phyloP scores from a whole-genome alignment of 805 yeast species.

The Cyberlindnera mycetangii region DNA sequence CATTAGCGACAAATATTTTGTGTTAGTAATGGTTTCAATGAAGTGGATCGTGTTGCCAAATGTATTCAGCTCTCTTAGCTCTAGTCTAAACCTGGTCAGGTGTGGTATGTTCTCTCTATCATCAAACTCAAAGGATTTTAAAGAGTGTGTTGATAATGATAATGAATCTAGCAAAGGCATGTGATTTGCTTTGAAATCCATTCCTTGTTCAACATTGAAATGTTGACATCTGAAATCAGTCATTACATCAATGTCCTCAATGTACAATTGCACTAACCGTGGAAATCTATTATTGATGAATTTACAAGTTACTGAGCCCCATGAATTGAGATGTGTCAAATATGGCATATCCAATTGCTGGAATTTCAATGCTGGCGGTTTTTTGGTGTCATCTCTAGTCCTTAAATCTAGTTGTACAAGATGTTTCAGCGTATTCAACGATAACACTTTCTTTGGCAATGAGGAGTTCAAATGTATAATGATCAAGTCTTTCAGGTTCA shows the following conservation, averaged over 20 bases:
- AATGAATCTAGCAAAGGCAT: slow-evolving; percentile 10
- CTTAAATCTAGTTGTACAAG: not conserved
- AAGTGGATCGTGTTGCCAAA: slow-evolving; percentile 7
- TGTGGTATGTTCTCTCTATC: not conserved
- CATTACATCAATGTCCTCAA: slow-evolving; percentile 1
- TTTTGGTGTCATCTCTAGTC: not conserved
- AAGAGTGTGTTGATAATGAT: not conserved
- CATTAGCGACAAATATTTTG: slow-evolving; percentile 8
- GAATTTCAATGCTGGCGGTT: not conserved
- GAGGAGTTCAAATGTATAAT: not conserved
- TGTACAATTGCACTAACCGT: not conserved
- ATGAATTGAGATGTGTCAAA: slow-evolving; percentile 1
- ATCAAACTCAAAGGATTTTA: not conserved
- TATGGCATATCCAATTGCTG: not conserved
- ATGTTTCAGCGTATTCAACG: not conserved
- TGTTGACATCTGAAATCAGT: not conserved
- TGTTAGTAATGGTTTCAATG: slow-evolving; percentile 1
- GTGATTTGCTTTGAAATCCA: slow-evolving; percentile 3
- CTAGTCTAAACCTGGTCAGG: slow-evolving; percentile 9
- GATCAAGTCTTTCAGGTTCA: not conserved
- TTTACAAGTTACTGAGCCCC: not conserved
- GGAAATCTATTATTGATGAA: slow-evolving; percentile 3
- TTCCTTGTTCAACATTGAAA: not conserved
- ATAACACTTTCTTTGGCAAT: not conserved
- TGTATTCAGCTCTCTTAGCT: slow-evolving; percentile 1